Evolutionary conservation across 1,284 basidiomycete genomes (phyloP).

Genomic region (Ceratobasidium sp.): DNA sequence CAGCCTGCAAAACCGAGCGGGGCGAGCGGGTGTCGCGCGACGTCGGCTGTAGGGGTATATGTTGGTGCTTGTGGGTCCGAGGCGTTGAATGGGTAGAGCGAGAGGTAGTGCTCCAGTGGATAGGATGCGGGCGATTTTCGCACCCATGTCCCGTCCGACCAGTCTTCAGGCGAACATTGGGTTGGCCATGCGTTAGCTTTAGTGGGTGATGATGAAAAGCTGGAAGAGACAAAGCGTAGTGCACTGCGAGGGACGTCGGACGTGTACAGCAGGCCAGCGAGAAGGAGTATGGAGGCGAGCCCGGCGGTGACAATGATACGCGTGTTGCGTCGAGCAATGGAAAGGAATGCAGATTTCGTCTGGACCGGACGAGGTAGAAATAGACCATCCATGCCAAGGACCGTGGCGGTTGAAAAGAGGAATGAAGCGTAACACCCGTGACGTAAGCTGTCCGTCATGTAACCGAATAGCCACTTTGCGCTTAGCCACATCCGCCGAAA

Average conservation of each 20-base stretch:
- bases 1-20: slow-evolving; percentile 69
- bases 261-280: slow-evolving; percentile 20
- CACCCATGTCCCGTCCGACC: slow-evolving; percentile 44
- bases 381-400: slow-evolving; percentile 4
- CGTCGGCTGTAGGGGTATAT: slow-evolving; percentile 14
- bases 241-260: slow-evolving; percentile 24
- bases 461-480: background rate
- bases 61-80: slow-evolving; percentile 14
- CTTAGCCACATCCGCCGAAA: too few relatives aligned
- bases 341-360: slow-evolving; percentile 3
- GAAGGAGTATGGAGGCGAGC: slow-evolving; percentile 22
- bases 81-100: slow-evolving; percentile 35
- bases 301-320: slow-evolving; percentile 26
- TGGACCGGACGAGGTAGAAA: slow-evolving; percentile 11
- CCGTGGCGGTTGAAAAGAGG: background rate
- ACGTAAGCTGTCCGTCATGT: slow-evolving; percentile 8
- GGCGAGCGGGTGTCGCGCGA: slow-evolving; percentile 58
- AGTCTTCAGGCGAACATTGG: slow-evolving; percentile 46
- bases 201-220: background rate
- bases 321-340: slow-evolving; percentile 25
- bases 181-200: slow-evolving; percentile 15
- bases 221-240: slow-evolving; percentile 19
- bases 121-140: slow-evolving; percentile 37
- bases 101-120: slow-evolving; percentile 37
- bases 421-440: background rate